Percentiles rank a stretch among this genome's conserved stretches.
phyloP scores from a whole-genome alignment of 306 rosid genomes.

The Vigna reflexopilosa region DNA sequence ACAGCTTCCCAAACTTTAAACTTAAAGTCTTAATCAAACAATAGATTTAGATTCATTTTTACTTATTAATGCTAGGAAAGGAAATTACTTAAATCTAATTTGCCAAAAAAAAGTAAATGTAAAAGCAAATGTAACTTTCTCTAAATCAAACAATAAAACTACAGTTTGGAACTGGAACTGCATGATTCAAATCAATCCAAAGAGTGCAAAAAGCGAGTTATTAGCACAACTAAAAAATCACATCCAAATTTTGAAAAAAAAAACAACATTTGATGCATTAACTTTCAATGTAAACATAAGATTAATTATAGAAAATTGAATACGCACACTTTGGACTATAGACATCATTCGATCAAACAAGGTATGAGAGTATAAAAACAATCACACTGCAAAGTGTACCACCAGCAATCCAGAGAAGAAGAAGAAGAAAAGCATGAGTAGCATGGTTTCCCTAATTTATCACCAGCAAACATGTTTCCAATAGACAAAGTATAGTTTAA shows the following conservation, averaged over 20 bases:
- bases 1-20: background rate
- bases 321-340: slow-evolving; percentile 14
- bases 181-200: background rate
- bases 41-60: background rate
- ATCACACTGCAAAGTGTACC: slow-evolving; percentile 37
- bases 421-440: slow-evolving; percentile 14
- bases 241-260: too few species aligned
- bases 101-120: background rate
- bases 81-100: background rate
- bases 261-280: too few species aligned
- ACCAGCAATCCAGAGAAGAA: slow-evolving; percentile 11
- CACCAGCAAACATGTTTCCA: slow-evolving; percentile 37
- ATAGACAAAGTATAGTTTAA: slow-evolving; percentile 39
- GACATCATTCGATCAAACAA: slow-evolving; percentile 39
- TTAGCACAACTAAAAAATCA: too few species aligned
- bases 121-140: background rate
- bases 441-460: slow-evolving; percentile 37
- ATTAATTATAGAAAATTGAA: too few species aligned
- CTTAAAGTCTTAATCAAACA: background rate
- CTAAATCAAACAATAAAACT: background rate
- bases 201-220: background rate
- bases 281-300: too few species aligned
- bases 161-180: background rate
- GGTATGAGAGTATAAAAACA: slow-evolving; percentile 16
- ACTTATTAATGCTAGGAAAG: background rate